Evolutionary conservation across 2,329 filamentous ascomycete genomes (phyloP).

Genomic region (Geoglossum cookeanum): DNA sequence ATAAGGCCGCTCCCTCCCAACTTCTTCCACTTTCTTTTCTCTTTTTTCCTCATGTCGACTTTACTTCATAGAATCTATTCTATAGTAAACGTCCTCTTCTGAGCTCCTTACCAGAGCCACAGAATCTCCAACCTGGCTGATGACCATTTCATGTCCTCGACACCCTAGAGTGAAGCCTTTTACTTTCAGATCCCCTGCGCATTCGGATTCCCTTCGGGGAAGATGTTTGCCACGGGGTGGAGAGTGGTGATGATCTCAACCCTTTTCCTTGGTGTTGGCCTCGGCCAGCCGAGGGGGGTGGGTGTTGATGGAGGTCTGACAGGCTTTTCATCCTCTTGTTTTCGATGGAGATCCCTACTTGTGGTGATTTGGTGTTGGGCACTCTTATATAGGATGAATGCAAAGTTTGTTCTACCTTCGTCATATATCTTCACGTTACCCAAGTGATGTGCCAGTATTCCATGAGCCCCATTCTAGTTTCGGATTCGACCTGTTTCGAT

Average conservation of each 20-base stretch:
- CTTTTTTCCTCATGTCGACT: conserved; percentile 8
- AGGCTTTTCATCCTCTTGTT: conserved; percentile 26
- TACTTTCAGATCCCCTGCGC: conserved; percentile 25
- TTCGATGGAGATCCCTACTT: background rate
- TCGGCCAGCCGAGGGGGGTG: conserved; percentile 62
- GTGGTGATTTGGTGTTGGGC: background rate
- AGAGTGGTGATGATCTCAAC: conserved; percentile 92
- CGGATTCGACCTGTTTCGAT: too few species aligned
- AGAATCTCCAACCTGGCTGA: conserved; percentile 88
- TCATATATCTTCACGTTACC: too few species aligned
- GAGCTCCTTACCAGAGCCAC: conserved; percentile 83
- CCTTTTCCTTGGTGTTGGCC: conserved; percentile 48
- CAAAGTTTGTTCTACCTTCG: too few species aligned
- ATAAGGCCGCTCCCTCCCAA: background rate
- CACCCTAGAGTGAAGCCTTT: conserved; percentile 70
- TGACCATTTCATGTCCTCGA: conserved; percentile 63
- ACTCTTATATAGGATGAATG: too few species aligned
- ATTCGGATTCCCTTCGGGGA: conserved; percentile 19
- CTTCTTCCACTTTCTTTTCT: conserved; percentile 1
- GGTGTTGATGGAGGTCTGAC: conserved; percentile 83
- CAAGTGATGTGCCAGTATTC: too few species aligned
- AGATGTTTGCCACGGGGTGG: conserved; percentile 27
- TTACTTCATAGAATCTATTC: conserved; percentile 63
- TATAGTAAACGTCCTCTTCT: conserved; percentile 92
- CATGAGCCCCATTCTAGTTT: too few species aligned